Percentiles rank a stretch among this genome's conserved stretches.
phyloP scores from a whole-genome alignment of 805 yeast species.

The Cephaloascus albidus region DNA sequence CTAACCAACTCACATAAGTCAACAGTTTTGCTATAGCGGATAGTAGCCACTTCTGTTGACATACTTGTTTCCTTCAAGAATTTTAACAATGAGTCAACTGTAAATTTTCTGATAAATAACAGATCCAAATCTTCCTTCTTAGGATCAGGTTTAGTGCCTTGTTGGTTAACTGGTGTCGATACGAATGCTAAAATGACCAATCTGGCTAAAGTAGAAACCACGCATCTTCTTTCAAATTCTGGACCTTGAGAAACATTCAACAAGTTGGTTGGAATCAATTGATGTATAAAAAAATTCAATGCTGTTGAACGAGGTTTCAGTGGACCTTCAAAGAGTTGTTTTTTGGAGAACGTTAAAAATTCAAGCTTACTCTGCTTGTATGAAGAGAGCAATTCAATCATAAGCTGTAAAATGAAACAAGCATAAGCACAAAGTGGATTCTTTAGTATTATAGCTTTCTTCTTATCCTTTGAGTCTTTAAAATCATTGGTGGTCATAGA shows the following conservation, averaged over 20 bases:
- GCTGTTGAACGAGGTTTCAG: constrained; percentile 71
- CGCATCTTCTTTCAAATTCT: constrained; percentile 39
- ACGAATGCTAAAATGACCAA: constrained; percentile 54
- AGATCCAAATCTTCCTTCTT: constrained; percentile 58
- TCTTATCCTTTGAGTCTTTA: constrained; percentile 12
- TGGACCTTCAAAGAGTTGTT: constrained; percentile 21
- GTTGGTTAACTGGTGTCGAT: constrained; percentile 46
- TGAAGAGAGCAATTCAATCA: constrained; percentile 67
- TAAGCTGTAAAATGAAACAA: constrained; percentile 55
- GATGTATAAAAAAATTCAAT: constrained; percentile 68
- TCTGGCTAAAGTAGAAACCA: constrained; percentile 54
- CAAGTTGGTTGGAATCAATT: constrained; percentile 51
- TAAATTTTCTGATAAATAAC: constrained; percentile 63
- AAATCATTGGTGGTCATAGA: constrained; percentile 10
- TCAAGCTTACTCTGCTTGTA: constrained; percentile 78
- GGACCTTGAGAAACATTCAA: constrained; percentile 24
- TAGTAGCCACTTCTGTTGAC: constrained; percentile 23
- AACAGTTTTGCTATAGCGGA: constrained; percentile 44
- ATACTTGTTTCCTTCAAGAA: constrained; percentile 44
- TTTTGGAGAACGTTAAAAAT: constrained; percentile 68
- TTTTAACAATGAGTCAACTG: constrained; percentile 58
- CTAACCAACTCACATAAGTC: constrained; percentile 42
- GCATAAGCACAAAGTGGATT: constrained; percentile 58
- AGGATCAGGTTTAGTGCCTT: constrained; percentile 31
- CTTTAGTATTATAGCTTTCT: constrained; percentile 24